Evolutionary conservation across 805 yeast genomes (phyloP), one percentile per base, ranked within the genome.

Genomic region (Helenozyma baotianmanensis): DNA sequence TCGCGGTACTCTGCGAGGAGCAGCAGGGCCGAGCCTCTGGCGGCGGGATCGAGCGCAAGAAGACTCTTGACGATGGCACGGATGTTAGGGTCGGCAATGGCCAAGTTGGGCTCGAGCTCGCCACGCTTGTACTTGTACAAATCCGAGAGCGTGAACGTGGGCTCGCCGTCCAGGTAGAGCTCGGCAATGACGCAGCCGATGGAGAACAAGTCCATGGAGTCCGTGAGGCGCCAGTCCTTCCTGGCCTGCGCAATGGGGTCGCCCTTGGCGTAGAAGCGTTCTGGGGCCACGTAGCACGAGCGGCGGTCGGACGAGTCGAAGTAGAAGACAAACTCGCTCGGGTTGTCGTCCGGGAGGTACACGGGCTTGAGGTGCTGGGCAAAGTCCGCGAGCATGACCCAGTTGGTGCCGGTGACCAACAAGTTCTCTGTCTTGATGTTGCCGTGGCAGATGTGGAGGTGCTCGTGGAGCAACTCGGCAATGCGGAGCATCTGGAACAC

Each of bases 231-330:
- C 33, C 32, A 28, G 10, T 28, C 23, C 4, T 21, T 17, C 24
- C 21, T 33, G 5, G 30, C 35, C 18, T 9, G 24, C 10, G 23
- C 27, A 9, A 19, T 21, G 14, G 16, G 18, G 22, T 47, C 54
- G 16, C 36, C 39, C 29, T 62, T 53, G 25, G 40, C 60, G 47
- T 48, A 66, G 49, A 92, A 90, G 43, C 98, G 64, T 54, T 92
- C 98, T 0, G 98, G 98, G 0, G 98, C 97, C 26, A 92, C 57
- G 56, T 90, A 90, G 57, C 98, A 92, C 2, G 78, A 74, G 48
- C 96, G 70, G 43, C 97, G 68, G 52, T 78, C 85, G 2, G 95
- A 83, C 3, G 90, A 85, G 59, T 92, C 97, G 53, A 89, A 92
- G 57, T 81, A 92, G 51, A 90, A 92, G 1, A 92, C 78, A 48